Evolutionary conservation across 306 rosid species (phyloP), one percentile per base, ranked within the genome.

Genomic region (Cucumis melo): DNA sequence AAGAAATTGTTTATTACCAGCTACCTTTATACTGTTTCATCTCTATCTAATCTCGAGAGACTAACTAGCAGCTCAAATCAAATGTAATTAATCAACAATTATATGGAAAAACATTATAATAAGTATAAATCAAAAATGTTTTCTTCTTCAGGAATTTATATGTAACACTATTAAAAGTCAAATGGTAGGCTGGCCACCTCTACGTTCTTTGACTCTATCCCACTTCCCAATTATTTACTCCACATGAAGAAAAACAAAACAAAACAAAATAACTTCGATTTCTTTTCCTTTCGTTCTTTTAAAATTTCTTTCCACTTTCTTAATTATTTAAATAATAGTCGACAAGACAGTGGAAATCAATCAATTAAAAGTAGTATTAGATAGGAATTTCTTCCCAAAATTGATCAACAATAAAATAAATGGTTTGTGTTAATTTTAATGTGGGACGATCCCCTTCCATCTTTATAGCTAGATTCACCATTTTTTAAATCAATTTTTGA

Each of bases 161-260:
- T 24, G 1, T 4, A 46, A 46, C 53, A 46, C 0, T 46, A 46
- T 46, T 46, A 63, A 17, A 64, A 64, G 72, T 64, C 72, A 64
- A 64, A 36, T 11, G 12, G 72, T 64, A 64, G 72, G 72, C 72
- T 64, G 50, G 50, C 72, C 72, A 64, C 72, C 27, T 36, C 72
- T 9, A 14, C 32, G 12, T 62, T 62, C 42, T 29, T 27, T 32
- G 67, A 62, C 42, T 62, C 21, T 29, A 14, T 62, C 42, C 12
- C 41, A 62, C 20, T 32, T 62, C 42, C 67, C 67, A 15, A 62
- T 62, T 62, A 62, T 62, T 62, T 62, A 62, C 67, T 62, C 67
- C 67, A 62, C 67, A 16, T 2, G 12, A 62, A 62, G 2, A 7
- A 14, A 62, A 32, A 62, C 42, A 6, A 23, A 58, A 23, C 20